Evolutionary conservation across 306 rosid species (phyloP).

Genomic region (Macrotyloma uniflorum): DNA sequence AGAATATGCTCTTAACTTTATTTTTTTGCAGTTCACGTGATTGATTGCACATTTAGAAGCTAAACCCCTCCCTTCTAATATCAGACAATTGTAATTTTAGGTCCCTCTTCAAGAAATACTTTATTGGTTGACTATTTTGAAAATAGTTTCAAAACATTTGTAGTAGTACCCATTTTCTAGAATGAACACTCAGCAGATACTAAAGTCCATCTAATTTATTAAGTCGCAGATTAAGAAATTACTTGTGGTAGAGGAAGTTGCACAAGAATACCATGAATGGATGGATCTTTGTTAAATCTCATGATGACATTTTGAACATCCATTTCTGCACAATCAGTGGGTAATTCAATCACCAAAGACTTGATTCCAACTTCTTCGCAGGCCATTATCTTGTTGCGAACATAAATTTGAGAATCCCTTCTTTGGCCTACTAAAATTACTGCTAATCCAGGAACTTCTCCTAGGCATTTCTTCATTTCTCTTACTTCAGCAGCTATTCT

Average conservation of each 20-base stretch:
- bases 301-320: slow-evolving; percentile 63
- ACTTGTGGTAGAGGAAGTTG: slow-evolving; percentile 98
- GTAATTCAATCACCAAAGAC: slow-evolving; percentile 60
- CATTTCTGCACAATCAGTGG: slow-evolving; percentile 64
- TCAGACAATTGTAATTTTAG: not conserved
- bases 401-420: slow-evolving; percentile 83
- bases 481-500: slow-evolving; percentile 72
- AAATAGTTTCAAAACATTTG: not conserved
- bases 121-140: not conserved
- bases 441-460: slow-evolving; percentile 88
- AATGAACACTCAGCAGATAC: slow-evolving; percentile 27
- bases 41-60: not conserved
- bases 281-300: slow-evolving; percentile 68
- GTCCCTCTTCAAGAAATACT: not conserved
- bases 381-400: slow-evolving; percentile 80
- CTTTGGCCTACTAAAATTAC: slow-evolving; percentile 84
- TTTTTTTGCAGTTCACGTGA: slow-evolving; percentile 2
- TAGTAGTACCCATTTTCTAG: not conserved
- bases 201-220: slow-evolving; percentile 16
- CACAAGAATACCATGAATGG: slow-evolving; percentile 92
- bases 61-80: slow-evolving; percentile 8
- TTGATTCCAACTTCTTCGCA: slow-evolving; percentile 87
- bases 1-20: not conserved
- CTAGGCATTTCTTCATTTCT: slow-evolving; percentile 69
- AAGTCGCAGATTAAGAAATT: slow-evolving; percentile 58